Evolutionary conservation across 225 moss, liverwort and hornwort species (phyloP), one percentile per base, ranked within the genome.

Genomic region (Anthoceros angustus): DNA sequence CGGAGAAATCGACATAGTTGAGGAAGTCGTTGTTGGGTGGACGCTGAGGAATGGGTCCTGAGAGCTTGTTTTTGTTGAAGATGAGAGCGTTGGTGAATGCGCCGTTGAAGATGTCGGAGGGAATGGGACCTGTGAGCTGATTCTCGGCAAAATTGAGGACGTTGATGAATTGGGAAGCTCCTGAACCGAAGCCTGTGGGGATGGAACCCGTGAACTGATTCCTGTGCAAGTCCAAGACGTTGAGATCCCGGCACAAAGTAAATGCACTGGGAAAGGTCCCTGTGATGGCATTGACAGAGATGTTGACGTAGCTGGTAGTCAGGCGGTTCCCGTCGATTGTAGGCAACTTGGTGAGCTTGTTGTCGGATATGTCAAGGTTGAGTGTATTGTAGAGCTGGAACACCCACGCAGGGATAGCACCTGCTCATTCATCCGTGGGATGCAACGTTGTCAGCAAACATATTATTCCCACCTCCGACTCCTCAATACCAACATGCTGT

Each of bases 341-440:
- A 24, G 74, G 74, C 0, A 74, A 15, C 32, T 41, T 60, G 16
- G 69, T 74, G 55, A 74, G 66, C 64, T 66, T 42, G 74, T 74
- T 74, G 65, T 62, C 65, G 39, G 74, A 74, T 16, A 74, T 21
- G 23, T 74, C 74, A 8, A 74, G 12, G 0, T 64, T 61, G 10
- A 18, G 10, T 12, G 64, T 50, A 26, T 20, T 10, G 15, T 8
- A 5, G 25, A 70, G 41, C 24, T 74, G 74, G 55, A 74, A 66
- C 15, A 55, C 40, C 70, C 70, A 74, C 1, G 38, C 21, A 20
- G 74, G 74, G 70, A 74, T 62, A 9, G 74, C 64, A 50, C 74
- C 74, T 74, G 65, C 41, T 16, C 24, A 61, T 9, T 2, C 12
- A 39, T 6, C 5, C 5, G 18, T 39, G 63, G 21, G 18, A 55